Base-by-base conservation (phyloP, 768 basidiomycete species). In the Panellus pusillus region DNA sequence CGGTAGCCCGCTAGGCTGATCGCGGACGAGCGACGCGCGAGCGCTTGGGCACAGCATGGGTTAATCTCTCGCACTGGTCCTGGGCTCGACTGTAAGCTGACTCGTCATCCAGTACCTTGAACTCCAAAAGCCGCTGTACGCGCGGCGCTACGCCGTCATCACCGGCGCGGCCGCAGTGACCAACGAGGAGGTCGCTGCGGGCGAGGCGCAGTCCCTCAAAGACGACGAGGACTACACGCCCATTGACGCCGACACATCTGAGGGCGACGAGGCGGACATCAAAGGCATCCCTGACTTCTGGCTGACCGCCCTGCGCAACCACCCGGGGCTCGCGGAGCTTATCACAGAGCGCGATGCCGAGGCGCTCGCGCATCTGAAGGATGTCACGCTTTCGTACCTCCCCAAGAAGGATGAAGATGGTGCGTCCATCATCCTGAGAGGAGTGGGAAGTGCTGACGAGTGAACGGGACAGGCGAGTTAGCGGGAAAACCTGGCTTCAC, bases 291-390 rank as follows among this genome's bases (percentile, higher is more conserved):
- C 95, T 47, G 89, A 96, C 64, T 99, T 99, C 81, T 99, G 96
- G 96, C 84, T 97, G 63, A 98, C 97, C 1, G 93, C 94, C 3
- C 79, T 98, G 49, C 85, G 90, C 61, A 98, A 97, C 72, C 94
- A 98, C 70, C 71, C 88, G 50, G 91, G 83, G 45, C 79, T 98
- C 50, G 79, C 80, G 39, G 93, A 95, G 17, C 78, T 94, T 67
- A 92, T 98, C 76, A 96, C 92, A 20, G 94, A 98, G 64, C 87
- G 90, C 51, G 96, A 99, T 69, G 92, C 78, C 56, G 84, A 67
- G 42, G 95, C 93, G 8, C 84, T 99, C 66, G 91, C 91, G 72
- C 71, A 79, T 63, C 83, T 99, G 52, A 74, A 73, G 57, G 93
- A 99, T 65, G 80, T 98, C 60, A 80, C 80, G 43, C 76, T 97